These are phyloP conservation scores for Emergomyces pasteurianus DNA, from an alignment of 2,329 filamentous ascomycete species.

Conservation along the genomic window DNA sequence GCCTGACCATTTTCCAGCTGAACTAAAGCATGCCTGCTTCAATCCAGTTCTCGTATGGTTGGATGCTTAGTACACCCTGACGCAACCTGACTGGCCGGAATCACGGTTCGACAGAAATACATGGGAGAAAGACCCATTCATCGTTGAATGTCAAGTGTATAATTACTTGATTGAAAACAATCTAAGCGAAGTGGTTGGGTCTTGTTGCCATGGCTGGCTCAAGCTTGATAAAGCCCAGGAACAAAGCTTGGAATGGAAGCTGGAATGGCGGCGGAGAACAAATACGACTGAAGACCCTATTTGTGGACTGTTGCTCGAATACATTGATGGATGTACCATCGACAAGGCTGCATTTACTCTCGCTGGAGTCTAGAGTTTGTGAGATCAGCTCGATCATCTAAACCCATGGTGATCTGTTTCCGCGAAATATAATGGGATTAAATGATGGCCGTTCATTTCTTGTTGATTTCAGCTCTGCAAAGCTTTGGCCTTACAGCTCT, in stretches of 20 bases:
- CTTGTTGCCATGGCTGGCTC: no score
- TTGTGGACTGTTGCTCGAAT: conserved; percentile 4
- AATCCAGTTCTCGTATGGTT: not conserved
- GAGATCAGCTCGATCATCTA: conserved; percentile 1
- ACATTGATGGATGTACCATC: conserved; percentile 1
- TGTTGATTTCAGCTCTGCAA: conserved; percentile 1
- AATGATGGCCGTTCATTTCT: not conserved
- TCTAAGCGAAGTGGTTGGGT: no score
- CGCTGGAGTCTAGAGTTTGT: not conserved
- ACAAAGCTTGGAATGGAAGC: no score
- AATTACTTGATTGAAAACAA: no score
- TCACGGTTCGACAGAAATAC: no score
- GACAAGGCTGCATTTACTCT: not conserved
- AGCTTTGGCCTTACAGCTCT: no score
- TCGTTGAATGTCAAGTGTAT: no score
- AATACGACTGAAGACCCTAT: conserved; percentile 3
- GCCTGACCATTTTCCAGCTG: no score
- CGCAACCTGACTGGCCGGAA: no score
- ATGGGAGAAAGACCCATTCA: no score
- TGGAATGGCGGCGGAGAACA: not conserved
- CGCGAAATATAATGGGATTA: conserved; percentile 2
- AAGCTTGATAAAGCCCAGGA: no score
- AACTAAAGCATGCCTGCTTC: not conserved
- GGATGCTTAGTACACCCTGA: not conserved
- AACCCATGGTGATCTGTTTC: not conserved